Evolutionary conservation across 192 early-diverging fungal species (phyloP).

Genomic region (Coemansia sp.): DNA sequence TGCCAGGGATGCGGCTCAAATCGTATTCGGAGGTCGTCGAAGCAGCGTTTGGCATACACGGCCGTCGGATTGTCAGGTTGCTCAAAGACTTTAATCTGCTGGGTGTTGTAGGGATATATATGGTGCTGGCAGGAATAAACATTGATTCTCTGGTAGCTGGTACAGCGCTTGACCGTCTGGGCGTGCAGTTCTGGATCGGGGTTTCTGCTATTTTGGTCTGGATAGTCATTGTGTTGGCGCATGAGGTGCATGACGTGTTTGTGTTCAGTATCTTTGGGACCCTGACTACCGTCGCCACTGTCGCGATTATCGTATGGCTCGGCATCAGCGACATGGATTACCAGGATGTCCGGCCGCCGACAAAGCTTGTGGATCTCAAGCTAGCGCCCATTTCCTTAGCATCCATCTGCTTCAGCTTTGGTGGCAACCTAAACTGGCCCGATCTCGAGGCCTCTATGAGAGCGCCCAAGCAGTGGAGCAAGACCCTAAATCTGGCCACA

Average conservation of each 20-base stretch:
- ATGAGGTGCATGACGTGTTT: conserved; percentile 78
- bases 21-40: conserved; percentile 69
- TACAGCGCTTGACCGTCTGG: conserved; percentile 45
- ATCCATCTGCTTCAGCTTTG: conserved; percentile 79
- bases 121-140: conserved; percentile 76
- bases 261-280: conserved; percentile 74
- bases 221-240: conserved; percentile 73
- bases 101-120: conserved; percentile 68
- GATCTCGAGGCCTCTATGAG: conserved; percentile 81
- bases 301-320: conserved; percentile 64
- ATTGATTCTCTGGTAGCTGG: conserved; percentile 58
- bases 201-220: conserved; percentile 61
- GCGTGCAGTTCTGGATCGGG: conserved; percentile 63
- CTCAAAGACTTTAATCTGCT: conserved; percentile 65
- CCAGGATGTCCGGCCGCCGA: conserved; percentile 24
- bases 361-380: conserved; percentile 29
- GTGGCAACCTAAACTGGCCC: conserved; percentile 83
- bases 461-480: conserved; percentile 68
- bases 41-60: conserved; percentile 69
- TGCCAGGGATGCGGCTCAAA: conserved; percentile 59
- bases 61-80: conserved; percentile 56
- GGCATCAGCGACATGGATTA: conserved; percentile 33
- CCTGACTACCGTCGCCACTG: conserved; percentile 68
- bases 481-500: conserved; percentile 64
- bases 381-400: conserved; percentile 74